Evolutionary conservation across 768 basidiomycete genomes (phyloP), one percentile per base, ranked within the genome.

Genomic region (Xerocomus brunneocitrinus): DNA sequence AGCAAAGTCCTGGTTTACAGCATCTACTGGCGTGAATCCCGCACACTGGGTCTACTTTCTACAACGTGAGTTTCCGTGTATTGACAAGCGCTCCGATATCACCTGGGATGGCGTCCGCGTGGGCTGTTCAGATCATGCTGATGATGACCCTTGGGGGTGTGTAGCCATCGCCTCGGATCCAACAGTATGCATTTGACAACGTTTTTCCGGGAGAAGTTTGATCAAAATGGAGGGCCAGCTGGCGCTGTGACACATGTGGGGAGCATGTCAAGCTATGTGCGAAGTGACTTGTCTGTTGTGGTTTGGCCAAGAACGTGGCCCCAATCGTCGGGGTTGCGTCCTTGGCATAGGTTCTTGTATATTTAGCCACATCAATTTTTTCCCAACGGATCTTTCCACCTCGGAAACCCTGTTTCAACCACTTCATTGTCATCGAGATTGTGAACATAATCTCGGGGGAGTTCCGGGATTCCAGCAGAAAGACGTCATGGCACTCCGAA

Each of bases 41-140:
- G 70, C 74, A n/a, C 79, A 81, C 47, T 55, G 71, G 43, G 44
- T 73, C 13, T 79, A 81, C 57, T 79, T 80, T 55, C 68, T 61
- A 9, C 75, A 78, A 65, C 63, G 78, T 79, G 52, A 59, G 67
- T 58, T 10, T 48, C n/a, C 25, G 28, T 31, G 7, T 9, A 31
- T 51, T 25, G 5, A 19, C 25, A 9, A n/a, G 31, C 8, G 14
- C 32, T 13, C 46, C 28, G 45, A 24, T 5, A 28, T 52, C 31
- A 27, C 14, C 35, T 36, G 30, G 32, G 40, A 19, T 49, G 32
- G 25, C 36, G 6, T 48, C 28, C 13, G 32, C 19, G 8, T 38
- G 14, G 38, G 34, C 5, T 19, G n/a, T 39, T 22, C 22, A 32
- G 19, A 31, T n/a, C 49, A 32, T 49, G 25, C 51, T 62, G 42